Percentiles rank a stretch among this genome's conserved stretches.
Conservation (phyloP, 2,329 filamentous ascomycete species). For the Beauveria australis region DNA sequence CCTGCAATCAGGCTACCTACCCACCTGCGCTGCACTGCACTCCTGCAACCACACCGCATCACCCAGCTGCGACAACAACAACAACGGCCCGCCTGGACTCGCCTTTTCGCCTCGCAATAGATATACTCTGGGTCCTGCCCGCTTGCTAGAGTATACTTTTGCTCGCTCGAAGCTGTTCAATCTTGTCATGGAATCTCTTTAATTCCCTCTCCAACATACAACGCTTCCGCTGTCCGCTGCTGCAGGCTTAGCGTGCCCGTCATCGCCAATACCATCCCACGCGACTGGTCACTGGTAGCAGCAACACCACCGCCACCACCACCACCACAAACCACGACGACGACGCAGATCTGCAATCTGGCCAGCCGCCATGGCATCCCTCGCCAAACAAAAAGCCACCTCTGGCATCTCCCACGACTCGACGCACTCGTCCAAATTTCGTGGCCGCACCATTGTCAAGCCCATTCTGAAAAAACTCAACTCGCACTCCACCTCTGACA, state of each 20-base stretch:
- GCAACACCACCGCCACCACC: not conserved
- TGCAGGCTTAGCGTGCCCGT: not conserved
- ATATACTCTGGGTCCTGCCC: not conserved
- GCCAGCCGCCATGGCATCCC: not conserved
- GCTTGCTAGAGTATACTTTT: not conserved
- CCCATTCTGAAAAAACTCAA: slow-evolving; percentile 54
- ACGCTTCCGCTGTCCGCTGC: not conserved
- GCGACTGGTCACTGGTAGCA: not conserved
- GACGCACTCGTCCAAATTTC: slow-evolving; percentile 29
- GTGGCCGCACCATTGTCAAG: slow-evolving; percentile 44
- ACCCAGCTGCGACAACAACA: slow-evolving; percentile 1
- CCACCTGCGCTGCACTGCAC: not conserved
- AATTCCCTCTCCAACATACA: not conserved
- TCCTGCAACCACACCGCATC: slow-evolving; percentile 7
- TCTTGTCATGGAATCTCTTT: slow-evolving; percentile 1
- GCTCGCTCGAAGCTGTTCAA: not conserved
- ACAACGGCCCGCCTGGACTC: not conserved
- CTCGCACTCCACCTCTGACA: slow-evolving; percentile 42
- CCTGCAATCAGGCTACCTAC: not conserved
- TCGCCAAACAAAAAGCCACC: not conserved
- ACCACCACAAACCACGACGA: not conserved
- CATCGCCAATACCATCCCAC: not conserved
- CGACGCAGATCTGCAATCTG: not conserved
- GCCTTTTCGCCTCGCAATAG: not conserved
- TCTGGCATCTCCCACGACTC: not conserved